Percentiles rank a stretch among this genome's conserved stretches.
Conservation (phyloP, 1,284 basidiomycete species). For the Stereum hirsutum region DNA sequence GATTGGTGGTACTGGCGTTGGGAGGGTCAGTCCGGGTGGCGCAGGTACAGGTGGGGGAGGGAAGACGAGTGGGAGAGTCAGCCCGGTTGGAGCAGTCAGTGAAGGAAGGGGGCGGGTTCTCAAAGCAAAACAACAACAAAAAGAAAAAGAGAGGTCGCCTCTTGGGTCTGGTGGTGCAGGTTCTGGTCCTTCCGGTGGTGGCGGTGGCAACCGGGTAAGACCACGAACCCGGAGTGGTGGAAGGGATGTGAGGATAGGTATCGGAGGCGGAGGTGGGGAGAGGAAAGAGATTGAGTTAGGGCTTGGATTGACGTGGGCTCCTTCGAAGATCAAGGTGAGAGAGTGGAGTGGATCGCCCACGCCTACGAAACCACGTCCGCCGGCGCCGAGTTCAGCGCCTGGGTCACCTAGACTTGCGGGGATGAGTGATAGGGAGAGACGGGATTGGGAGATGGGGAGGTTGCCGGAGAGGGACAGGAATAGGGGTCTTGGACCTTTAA, state of each 20-base stretch:
- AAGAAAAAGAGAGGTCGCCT: too few relatives aligned
- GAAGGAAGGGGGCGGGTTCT: not conserved
- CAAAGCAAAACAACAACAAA: not conserved
- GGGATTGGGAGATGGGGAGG: constrained; percentile 4
- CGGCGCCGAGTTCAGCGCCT: not conserved
- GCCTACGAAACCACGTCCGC: too few relatives aligned
- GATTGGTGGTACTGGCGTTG: constrained; percentile 3
- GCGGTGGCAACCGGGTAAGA: not conserved
- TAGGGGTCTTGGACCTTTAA: not conserved
- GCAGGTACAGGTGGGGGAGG: not conserved
- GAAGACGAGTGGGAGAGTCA: constrained; percentile 2
- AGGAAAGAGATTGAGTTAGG: constrained; percentile 12
- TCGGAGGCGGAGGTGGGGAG: constrained; percentile 8
- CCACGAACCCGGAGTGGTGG: not conserved
- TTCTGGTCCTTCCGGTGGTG: too few relatives aligned
- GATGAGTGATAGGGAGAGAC: constrained; percentile 9
- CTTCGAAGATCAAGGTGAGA: constrained; percentile 13
- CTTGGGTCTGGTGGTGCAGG: too few relatives aligned
- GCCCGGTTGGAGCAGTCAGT: not conserved
- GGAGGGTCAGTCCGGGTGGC: not conserved
- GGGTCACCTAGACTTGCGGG: constrained; percentile 1
- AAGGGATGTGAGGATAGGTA: not conserved
- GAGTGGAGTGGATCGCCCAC: too few relatives aligned
- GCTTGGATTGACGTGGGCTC: constrained; percentile 16
- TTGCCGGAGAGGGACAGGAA: constrained; percentile 8